Conservation (phyloP, 202 grass and related monocot genomes). For the Bolboschoenoplectus hybrid region DNA sequence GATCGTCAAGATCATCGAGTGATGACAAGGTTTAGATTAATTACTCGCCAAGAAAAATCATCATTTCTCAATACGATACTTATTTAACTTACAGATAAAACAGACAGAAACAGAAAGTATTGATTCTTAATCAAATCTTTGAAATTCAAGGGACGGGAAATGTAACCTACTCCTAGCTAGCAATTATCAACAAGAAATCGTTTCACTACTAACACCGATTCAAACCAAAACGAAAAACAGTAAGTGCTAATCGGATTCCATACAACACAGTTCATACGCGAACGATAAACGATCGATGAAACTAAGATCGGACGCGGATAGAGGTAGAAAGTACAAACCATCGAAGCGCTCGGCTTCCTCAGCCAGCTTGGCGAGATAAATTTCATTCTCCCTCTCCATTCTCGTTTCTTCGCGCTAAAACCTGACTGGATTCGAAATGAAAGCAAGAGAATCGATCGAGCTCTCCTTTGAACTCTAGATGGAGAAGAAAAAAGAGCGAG, state of each 20-base stretch:
- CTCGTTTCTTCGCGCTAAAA: background rate
- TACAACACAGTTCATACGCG: background rate
- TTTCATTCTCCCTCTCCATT: slow-evolving; percentile 39
- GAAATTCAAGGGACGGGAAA: slow-evolving; percentile 3
- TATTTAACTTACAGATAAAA: background rate
- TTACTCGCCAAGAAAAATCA: background rate
- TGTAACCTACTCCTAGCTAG: background rate
- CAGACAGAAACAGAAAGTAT: background rate
- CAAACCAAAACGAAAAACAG: slow-evolving; percentile 23
- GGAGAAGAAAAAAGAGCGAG: background rate
- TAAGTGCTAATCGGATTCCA: background rate
- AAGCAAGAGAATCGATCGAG: background rate
- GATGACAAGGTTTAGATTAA: background rate
- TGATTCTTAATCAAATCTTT: slow-evolving; percentile 27
- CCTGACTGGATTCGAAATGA: background rate
- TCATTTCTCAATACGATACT: background rate
- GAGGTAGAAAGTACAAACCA: slow-evolving; percentile 27
- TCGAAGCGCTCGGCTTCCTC: slow-evolving; percentile 40
- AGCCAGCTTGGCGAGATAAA: slow-evolving; percentile 37
- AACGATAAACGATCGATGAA: slow-evolving; percentile 6
- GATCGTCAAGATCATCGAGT: background rate
- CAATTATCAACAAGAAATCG: slow-evolving; percentile 12
- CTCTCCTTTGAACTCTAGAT: slow-evolving; percentile 23
- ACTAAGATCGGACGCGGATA: background rate
- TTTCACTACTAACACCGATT: slow-evolving; percentile 6